Evolutionary conservation across 1,284 basidiomycete species (phyloP), one percentile per base, ranked within the genome.

Genomic region (Moesziomyces parantarcticus): DNA sequence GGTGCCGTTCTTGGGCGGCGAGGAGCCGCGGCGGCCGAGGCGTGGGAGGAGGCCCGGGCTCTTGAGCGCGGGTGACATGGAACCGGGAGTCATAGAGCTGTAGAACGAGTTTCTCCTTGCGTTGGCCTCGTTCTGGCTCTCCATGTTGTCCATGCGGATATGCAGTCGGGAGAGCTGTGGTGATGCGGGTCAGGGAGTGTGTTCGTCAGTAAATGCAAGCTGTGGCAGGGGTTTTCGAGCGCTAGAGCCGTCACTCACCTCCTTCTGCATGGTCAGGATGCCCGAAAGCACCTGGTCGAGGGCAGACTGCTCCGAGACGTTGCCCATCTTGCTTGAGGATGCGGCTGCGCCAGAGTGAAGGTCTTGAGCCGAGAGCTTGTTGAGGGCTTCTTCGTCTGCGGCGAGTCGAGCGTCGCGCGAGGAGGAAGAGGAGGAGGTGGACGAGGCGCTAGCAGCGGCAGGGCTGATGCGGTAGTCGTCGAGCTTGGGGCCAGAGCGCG

Each of bases 271-370:
- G 9, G 71, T 50, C 20, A 66, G 32, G 50, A 83, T 71, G 45
- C 80, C 81, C 16, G 51, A 49, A 16, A 83, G 76, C 44, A 83
- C 70, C 66, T 79, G 80, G 20, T 58, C 50, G 32, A 82, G 41
- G 14, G 67, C 56, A 16, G 62, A 63, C 32, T 75, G 47, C 48
- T 64, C 61, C 1, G 55, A 45, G 8, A 60, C 50, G 65, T 59
- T 73, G 16, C 51, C 61, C 71, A 74, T 74, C 7, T 40, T 66
- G 43, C 25, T 21, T 2, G 48, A 20, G 52, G 48, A 20, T 29
- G 48, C 14, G 34, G 34, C 16, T 29, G 11, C 29, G 34, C 43
- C n/a, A 7, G 26, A 40, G 40, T 59, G 41, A 0, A 60, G 22
- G 49, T 70, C 57, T 48, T 45, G 20, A 14, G 61, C 45, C 8